Evolutionary conservation across 192 early-diverging fungal species (phyloP).

Genomic region (Martensiomyces pterosporus): DNA sequence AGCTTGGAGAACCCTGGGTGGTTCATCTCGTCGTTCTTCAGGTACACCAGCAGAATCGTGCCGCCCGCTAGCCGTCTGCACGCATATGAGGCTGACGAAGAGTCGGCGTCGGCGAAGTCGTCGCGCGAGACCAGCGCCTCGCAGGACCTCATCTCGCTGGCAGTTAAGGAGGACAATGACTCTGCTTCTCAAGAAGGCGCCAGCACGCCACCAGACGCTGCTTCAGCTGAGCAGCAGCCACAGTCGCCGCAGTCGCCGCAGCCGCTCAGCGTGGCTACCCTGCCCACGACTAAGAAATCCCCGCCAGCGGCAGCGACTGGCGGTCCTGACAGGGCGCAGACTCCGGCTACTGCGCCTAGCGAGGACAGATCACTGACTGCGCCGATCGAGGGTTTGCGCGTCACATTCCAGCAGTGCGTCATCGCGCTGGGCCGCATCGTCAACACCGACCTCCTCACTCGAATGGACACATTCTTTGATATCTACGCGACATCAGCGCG

Average conservation of each 20-base stretch:
- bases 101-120: neutral
- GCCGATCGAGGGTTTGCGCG: constrained; percentile 27
- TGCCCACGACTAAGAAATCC: too few species aligned
- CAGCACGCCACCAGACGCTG: too few species aligned
- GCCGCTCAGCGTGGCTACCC: too few species aligned
- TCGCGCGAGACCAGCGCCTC: constrained; percentile 10
- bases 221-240: too few species aligned
- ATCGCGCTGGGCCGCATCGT: constrained; percentile 71
- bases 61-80: constrained; percentile 29
- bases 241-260: too few species aligned
- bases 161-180: neutral
- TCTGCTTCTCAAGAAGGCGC: too few species aligned
- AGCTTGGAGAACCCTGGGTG: constrained; percentile 48
- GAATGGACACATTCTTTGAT: constrained; percentile 77
- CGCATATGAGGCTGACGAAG: constrained; percentile 9
- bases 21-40: constrained; percentile 46
- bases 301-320: too few species aligned
- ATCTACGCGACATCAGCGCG: constrained; percentile 70
- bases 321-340: too few species aligned
- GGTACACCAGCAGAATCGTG: constrained; percentile 26
- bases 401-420: constrained; percentile 77
- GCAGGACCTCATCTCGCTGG: constrained; percentile 39
- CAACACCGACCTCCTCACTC: constrained; percentile 71
- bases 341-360: constrained; percentile 33
- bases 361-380: constrained; percentile 5